Conservation (phyloP, 225 moss, liverwort and hornwort species). For the Anthoceros angustus region DNA sequence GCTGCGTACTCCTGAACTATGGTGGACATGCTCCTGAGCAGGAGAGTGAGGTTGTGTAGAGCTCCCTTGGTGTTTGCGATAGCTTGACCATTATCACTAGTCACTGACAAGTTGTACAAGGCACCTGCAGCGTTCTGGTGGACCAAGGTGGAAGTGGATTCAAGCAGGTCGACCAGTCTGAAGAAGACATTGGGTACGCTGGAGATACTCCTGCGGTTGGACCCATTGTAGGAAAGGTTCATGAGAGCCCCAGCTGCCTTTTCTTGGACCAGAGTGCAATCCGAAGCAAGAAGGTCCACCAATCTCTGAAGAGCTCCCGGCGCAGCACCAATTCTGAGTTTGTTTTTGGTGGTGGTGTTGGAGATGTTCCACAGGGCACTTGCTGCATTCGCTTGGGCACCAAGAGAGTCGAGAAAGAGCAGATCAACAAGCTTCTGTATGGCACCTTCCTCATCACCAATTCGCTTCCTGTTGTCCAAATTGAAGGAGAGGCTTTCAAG, state of each 20-base stretch:
- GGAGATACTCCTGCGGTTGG: slow-evolving; percentile 9
- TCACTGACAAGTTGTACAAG: slow-evolving; percentile 10
- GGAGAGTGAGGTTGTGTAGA: slow-evolving; percentile 4
- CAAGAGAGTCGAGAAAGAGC: slow-evolving; percentile 9
- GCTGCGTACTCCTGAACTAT: slow-evolving; percentile 17
- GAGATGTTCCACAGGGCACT: slow-evolving; percentile 18
- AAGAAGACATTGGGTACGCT: slow-evolving; percentile 4
- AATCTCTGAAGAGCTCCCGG: slow-evolving; percentile 11
- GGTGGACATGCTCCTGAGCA: slow-evolving; percentile 9
- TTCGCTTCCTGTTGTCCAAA: slow-evolving; percentile 6
- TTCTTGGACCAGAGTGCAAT: slow-evolving; percentile 14
- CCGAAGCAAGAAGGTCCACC: slow-evolving; percentile 14
- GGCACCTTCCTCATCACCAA: slow-evolving; percentile 9
- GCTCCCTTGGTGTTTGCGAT: slow-evolving; percentile 10
- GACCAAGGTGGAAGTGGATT: slow-evolving; percentile 15
- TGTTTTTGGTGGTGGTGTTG: slow-evolving; percentile 12
- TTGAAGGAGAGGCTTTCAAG: slow-evolving; percentile 16
- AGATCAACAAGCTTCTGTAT: slow-evolving; percentile 12
- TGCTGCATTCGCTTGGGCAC: slow-evolving; percentile 15
- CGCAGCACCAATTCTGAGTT: slow-evolving; percentile 7
- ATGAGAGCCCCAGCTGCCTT: slow-evolving; percentile 19
- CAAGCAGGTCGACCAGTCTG: slow-evolving; percentile 7
- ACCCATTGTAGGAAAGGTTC: slow-evolving; percentile 11
- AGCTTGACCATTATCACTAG: slow-evolving; percentile 6
- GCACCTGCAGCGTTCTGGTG: slow-evolving; percentile 19